A percentile compares a stretch with the other conserved stretches of the same genome.
phyloP scores from a whole-genome alignment of 1,139 yeast species.

The Diutina catenulata region DNA sequence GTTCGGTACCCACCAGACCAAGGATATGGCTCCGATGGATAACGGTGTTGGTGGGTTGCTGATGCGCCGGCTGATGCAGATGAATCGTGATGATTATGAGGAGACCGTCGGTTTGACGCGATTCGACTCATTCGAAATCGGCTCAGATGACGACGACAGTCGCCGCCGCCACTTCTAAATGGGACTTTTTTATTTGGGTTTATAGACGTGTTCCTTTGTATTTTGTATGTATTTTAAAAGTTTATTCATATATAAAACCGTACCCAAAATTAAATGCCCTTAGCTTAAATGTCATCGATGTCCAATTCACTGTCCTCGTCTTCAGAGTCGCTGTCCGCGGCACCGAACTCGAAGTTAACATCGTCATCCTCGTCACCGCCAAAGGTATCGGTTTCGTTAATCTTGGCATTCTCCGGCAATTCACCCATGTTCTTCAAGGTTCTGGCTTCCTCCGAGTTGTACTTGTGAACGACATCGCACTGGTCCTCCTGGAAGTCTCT shows the following conservation, averaged over 20 bases:
- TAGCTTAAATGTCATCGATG: constrained; percentile 55
- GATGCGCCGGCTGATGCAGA: constrained; percentile 23
- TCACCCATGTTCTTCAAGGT: constrained; percentile 93
- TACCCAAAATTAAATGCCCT: too few relatives aligned
- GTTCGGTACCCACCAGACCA: constrained; percentile 46
- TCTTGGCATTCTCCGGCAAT: constrained; percentile 91
- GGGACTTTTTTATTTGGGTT: too few relatives aligned
- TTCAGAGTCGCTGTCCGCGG: constrained; percentile 72
- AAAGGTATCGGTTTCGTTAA: constrained; percentile 94
- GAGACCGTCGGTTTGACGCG: constrained; percentile 50
- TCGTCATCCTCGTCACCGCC: constrained; percentile 97
- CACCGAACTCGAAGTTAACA: constrained; percentile 97
- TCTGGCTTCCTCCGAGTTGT: constrained; percentile 96
- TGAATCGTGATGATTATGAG: constrained; percentile 40
- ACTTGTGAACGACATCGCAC: constrained; percentile 96
- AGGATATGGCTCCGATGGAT: constrained; percentile 61
- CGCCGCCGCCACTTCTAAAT: constrained; percentile 13
- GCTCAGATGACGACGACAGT: constrained; percentile 24
- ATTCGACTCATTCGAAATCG: constrained; percentile 49
- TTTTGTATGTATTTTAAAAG: background rate
- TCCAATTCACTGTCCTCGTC: constrained; percentile 60
- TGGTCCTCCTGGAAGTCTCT: constrained; percentile 98
- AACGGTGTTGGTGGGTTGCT: constrained; percentile 66
- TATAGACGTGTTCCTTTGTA: too few relatives aligned
- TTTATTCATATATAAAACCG: background rate